Evolutionary conservation across 495 filamentous ascomycete species (phyloP).

Genomic region (Podospora pseudoanserina): DNA sequence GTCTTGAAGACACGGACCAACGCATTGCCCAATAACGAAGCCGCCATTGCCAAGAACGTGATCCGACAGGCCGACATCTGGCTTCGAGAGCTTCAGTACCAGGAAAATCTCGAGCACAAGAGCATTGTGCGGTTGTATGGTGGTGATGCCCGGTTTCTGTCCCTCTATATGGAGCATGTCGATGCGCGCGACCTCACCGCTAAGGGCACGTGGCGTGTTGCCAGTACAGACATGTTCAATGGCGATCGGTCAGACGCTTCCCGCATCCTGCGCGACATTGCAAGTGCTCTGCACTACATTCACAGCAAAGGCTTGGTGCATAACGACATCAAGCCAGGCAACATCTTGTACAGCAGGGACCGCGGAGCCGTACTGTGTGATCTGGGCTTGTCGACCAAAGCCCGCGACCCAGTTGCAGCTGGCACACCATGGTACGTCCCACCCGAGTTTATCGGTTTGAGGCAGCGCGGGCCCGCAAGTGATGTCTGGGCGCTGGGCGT

Average conservation of each 20-base stretch:
- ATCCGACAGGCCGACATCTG: conserved; percentile 50
- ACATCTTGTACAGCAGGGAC: conserved; percentile 50
- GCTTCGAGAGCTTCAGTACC: conserved; percentile 47
- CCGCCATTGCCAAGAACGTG: conserved; percentile 41
- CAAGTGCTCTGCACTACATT: conserved; percentile 45
- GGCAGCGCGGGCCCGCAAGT: conserved; percentile 43
- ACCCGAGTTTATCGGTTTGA: conserved; percentile 47
- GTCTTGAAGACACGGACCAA: conserved; percentile 44
- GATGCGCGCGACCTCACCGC: conserved; percentile 44
- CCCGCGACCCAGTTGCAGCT: conserved; percentile 36
- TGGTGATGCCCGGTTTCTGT: conserved; percentile 48
- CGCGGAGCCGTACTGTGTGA: conserved; percentile 50
- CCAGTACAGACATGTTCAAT: conserved; percentile 37
- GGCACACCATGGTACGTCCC: conserved; percentile 52
- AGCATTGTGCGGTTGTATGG: conserved; percentile 48
- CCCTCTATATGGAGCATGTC: conserved; percentile 52
- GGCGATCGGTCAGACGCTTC: conserved; percentile 39
- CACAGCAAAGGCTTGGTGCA: conserved; percentile 44
- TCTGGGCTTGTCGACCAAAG: conserved; percentile 43
- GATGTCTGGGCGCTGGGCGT: conserved; percentile 52
- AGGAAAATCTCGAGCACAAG: conserved; percentile 44
- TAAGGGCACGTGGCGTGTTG: conserved; percentile 39
- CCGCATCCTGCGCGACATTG: conserved; percentile 46
- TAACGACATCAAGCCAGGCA: conserved; percentile 52
- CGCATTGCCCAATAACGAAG: conserved; percentile 32